Evolutionary conservation across 106 monocot species (phyloP).

Genomic region (Cymbidium sinense): DNA sequence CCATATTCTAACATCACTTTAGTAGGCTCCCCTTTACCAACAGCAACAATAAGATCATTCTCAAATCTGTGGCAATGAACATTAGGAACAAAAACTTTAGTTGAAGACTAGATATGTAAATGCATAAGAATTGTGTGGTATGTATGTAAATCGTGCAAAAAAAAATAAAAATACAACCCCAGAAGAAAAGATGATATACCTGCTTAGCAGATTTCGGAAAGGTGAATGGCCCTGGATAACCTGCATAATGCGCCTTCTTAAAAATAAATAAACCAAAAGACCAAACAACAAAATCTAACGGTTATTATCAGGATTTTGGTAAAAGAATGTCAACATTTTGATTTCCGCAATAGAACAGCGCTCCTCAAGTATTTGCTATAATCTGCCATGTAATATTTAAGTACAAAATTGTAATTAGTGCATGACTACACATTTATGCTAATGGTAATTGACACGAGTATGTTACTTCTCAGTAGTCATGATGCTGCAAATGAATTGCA

Average conservation of each 20-base stretch:
- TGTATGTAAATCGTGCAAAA: not conserved
- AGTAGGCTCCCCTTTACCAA: conserved; percentile 95
- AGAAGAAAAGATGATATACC: conserved; percentile 25
- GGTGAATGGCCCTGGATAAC: conserved; percentile 89
- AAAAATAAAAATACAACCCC: not conserved
- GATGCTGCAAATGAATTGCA: not conserved
- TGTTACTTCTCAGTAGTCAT: not conserved
- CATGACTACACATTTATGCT: not conserved
- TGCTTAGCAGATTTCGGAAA: conserved; percentile 60
- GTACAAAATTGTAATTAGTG: not conserved
- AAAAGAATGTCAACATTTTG: not conserved
- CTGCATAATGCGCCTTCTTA: conserved; percentile 25
- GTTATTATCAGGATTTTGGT: not conserved
- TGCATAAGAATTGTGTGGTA: too few species aligned
- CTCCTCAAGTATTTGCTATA: not conserved
- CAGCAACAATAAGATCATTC: conserved; percentile 70
- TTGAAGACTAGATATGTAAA: too few species aligned
- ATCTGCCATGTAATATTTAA: not conserved
- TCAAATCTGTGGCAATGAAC: conserved; percentile 47
- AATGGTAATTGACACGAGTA: not conserved
- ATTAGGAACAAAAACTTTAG: not conserved
- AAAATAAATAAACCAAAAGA: not conserved
- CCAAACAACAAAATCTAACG: not conserved
- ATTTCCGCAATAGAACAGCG: not conserved
- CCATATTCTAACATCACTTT: conserved; percentile 91